These are phyloP conservation scores for Colletotrichum limetticola DNA, from an alignment of 2,329 filamentous ascomycete species.

Conservation along the genomic window DNA sequence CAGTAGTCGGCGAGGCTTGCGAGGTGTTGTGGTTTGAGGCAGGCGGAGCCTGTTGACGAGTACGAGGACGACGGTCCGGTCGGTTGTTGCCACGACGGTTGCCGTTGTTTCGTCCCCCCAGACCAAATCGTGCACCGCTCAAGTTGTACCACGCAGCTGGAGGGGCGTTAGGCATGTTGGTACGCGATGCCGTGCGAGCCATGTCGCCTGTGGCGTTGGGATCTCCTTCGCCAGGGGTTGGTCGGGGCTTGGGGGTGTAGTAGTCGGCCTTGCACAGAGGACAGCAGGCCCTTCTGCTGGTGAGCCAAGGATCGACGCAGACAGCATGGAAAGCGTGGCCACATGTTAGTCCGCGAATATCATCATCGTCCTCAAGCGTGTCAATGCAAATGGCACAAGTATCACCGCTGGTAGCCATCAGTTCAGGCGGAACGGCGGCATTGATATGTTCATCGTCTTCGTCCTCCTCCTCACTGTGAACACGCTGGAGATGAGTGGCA, in stretches of 20 bases:
- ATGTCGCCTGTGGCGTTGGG: constrained; percentile 42
- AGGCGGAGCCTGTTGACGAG: constrained; percentile 20
- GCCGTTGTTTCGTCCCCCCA: constrained; percentile 30
- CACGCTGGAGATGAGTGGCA: constrained; percentile 47
- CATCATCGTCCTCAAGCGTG: constrained; percentile 91
- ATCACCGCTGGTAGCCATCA: constrained; percentile 85
- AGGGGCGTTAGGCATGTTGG: constrained; percentile 59
- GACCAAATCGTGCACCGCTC: constrained; percentile 39
- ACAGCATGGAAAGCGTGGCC: constrained; percentile 98
- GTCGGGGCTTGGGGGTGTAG: constrained; percentile 90
- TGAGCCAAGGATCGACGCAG: constrained; percentile 97
- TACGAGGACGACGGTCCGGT: constrained; percentile 20
- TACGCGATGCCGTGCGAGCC: constrained; percentile 53
- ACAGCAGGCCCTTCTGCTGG: constrained; percentile 92
- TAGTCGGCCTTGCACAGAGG: constrained; percentile 98
- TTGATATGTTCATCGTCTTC: constrained; percentile 85
- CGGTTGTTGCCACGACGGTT: constrained; percentile 23
- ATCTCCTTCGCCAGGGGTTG: constrained; percentile 57
- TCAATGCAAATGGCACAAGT: constrained; percentile 98
- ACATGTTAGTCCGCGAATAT: constrained; percentile 92
- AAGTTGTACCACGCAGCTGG: constrained; percentile 52
- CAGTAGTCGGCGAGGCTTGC: constrained; percentile 8
- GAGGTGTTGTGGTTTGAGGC: not conserved
- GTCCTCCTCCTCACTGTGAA: constrained; percentile 64
- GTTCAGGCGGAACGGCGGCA: constrained; percentile 82